Conservation (phyloP, 2,329 filamentous ascomycete species). For the Anisogramma anomala region DNA sequence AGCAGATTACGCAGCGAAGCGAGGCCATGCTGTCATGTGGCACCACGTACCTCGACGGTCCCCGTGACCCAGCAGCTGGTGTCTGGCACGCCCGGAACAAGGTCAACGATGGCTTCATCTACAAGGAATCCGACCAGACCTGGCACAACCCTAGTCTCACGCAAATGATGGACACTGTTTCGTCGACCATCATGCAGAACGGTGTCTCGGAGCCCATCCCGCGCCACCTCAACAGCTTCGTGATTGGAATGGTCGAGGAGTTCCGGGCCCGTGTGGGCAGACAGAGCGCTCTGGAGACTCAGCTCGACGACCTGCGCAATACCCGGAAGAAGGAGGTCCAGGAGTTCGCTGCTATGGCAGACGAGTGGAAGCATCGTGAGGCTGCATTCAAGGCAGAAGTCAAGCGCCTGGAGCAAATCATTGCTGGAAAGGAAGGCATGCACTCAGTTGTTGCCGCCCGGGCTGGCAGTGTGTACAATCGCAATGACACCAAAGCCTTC, state of each 20-base stretch:
- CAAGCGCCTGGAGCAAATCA: conserved; percentile 13
- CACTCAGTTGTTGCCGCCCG: conserved; percentile 9
- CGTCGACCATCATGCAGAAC: conserved; percentile 10
- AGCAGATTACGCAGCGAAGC: conserved; percentile 4
- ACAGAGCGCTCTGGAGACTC: not conserved
- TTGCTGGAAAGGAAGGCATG: conserved; percentile 7
- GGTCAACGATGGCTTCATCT: not conserved
- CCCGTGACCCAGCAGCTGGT: not conserved
- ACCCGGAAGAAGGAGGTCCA: conserved; percentile 7
- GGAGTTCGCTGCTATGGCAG: conserved; percentile 3
- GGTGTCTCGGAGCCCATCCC: conserved; percentile 12
- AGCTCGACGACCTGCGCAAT: not conserved
- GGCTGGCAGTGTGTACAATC: conserved; percentile 9
- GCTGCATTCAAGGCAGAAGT: conserved; percentile 11
- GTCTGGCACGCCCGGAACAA: not conserved
- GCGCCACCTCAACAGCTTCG: conserved; percentile 12
- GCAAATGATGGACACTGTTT: conserved; percentile 14
- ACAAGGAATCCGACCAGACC: conserved; percentile 4
- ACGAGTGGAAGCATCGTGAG: conserved; percentile 11
- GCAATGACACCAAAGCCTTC: conserved; percentile 4
- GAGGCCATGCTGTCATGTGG: conserved; percentile 2
- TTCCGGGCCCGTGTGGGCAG: conserved; percentile 3
- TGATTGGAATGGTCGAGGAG: conserved; percentile 12
- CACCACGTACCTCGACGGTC: not conserved
- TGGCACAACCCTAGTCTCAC: conserved; percentile 13